These are phyloP conservation scores for Orbilia javanica DNA, from an alignment of 2,329 filamentous ascomycete species.

Conservation along the genomic window DNA sequence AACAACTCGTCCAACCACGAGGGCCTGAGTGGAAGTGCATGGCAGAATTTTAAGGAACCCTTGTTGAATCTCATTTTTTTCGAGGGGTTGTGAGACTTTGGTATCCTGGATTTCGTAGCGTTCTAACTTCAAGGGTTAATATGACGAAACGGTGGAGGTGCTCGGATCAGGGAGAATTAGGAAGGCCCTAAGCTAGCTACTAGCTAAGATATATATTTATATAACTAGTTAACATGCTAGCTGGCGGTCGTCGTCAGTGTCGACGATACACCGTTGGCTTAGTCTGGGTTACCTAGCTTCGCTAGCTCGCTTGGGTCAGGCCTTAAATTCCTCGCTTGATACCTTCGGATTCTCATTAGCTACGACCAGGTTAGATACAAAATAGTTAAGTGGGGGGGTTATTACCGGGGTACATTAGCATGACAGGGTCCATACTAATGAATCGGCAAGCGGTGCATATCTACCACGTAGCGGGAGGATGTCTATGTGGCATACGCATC, in stretches of 20 bases:
- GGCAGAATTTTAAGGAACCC: background rate
- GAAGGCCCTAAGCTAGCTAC: slow-evolving; percentile 4
- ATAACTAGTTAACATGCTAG: too few species aligned
- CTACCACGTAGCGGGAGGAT: slow-evolving; percentile 21
- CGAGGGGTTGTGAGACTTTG: background rate
- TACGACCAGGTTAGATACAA: too few species aligned
- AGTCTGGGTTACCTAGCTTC: background rate
- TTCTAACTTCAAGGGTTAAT: slow-evolving; percentile 10
- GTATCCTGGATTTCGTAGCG: slow-evolving; percentile 1
- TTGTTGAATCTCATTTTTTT: background rate
- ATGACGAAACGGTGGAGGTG: background rate
- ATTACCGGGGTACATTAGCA: background rate
- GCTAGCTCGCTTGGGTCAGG: background rate
- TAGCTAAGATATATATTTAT: too few species aligned
- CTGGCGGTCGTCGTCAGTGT: slow-evolving; percentile 2
- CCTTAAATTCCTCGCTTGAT: background rate
- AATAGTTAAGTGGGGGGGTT: background rate
- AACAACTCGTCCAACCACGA: background rate
- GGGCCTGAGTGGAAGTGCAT: background rate
- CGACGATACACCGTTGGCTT: slow-evolving; percentile 1
- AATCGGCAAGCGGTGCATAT: background rate
- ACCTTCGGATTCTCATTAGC: background rate
- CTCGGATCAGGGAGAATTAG: background rate
- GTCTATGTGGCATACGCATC: slow-evolving; percentile 6
- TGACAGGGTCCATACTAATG: slow-evolving; percentile 23